A percentile compares a stretch with the other conserved stretches of the same genome.
Evolutionary conservation across 2,329 filamentous ascomycete species (phyloP).

Genomic region (Rugonectria rugulosa): DNA sequence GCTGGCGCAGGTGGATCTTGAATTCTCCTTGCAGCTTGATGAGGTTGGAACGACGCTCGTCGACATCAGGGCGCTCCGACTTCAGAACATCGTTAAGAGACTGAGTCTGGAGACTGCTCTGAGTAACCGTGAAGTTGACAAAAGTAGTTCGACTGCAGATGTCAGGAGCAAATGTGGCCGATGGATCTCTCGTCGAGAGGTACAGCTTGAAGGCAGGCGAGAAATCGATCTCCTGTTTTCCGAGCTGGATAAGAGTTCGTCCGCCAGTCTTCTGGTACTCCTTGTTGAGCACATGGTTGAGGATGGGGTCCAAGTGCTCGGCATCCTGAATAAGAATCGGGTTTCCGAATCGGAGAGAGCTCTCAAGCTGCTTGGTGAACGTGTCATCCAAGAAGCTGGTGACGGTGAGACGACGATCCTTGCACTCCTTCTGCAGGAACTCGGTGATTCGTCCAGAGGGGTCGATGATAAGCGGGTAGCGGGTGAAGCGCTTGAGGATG

Average conservation of each 20-base stretch:
- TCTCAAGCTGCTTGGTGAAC: slow-evolving; percentile 97
- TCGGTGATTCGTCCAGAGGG: slow-evolving; percentile 94
- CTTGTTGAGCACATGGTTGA: slow-evolving; percentile 99
- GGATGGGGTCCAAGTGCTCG: slow-evolving; percentile 93
- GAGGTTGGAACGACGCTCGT: slow-evolving; percentile 93
- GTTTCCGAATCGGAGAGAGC: slow-evolving; percentile 95
- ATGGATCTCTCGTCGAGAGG: slow-evolving; percentile 93
- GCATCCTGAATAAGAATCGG: slow-evolving; percentile 98
- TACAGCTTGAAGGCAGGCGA: slow-evolving; percentile 96
- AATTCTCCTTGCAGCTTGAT: slow-evolving; percentile 99
- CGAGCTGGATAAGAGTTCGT: slow-evolving; percentile 96
- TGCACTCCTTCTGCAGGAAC: slow-evolving; percentile 93
- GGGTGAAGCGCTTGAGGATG: slow-evolving; percentile 95
- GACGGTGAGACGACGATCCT: slow-evolving; percentile 90
- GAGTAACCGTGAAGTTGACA: slow-evolving; percentile 99
- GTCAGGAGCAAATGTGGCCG: slow-evolving; percentile 92
- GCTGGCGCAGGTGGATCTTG: slow-evolving; percentile 94
- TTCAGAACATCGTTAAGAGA: slow-evolving; percentile 97
- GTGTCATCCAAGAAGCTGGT: slow-evolving; percentile 98
- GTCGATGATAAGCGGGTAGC: slow-evolving; percentile 97
- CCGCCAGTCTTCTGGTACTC: slow-evolving; percentile 99
- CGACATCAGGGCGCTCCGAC: slow-evolving; percentile 95
- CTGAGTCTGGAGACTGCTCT: slow-evolving; percentile 98
- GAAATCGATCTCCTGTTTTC: slow-evolving; percentile 99
- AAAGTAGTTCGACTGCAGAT: slow-evolving; percentile 98